A percentile compares a stretch with the other conserved stretches of the same genome.
Conservation (phyloP, 495 filamentous ascomycete species). For the Aspergillus ostianus region DNA sequence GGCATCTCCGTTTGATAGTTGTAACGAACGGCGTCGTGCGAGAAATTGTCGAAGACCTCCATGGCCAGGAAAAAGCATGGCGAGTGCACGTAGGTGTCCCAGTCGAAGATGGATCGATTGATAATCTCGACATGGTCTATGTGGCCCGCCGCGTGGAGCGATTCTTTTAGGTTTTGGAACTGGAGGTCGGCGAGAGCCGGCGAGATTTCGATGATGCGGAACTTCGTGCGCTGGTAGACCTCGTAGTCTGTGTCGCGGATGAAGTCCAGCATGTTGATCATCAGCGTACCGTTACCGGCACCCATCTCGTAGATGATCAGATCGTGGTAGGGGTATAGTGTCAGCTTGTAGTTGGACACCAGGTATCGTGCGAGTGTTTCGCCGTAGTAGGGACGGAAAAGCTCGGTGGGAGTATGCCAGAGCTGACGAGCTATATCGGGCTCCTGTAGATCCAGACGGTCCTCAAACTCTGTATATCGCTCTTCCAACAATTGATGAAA, state of each 20-base stretch:
- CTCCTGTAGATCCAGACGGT: constrained; percentile 68
- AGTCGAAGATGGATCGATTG: constrained; percentile 92
- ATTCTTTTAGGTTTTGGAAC: constrained; percentile 61
- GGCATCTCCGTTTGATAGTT: constrained; percentile 70
- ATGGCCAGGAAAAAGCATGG: constrained; percentile 98
- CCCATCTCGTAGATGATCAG: constrained; percentile 99
- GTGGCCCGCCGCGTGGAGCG: constrained; percentile 69
- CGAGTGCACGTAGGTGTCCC: constrained; percentile 77
- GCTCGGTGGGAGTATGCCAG: constrained; percentile 97
- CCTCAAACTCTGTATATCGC: constrained; percentile 86
- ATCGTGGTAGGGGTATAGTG: constrained; percentile 92
- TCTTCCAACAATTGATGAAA: constrained; percentile 74
- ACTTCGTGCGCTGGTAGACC: constrained; percentile 92
- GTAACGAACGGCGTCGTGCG: constrained; percentile 91
- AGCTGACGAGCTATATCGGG: constrained; percentile 80
- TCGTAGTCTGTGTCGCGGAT: constrained; percentile 85
- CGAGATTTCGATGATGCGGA: constrained; percentile 94
- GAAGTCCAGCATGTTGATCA: constrained; percentile 97
- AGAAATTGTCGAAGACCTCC: constrained; percentile 98
- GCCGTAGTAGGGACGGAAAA: constrained; percentile 95
- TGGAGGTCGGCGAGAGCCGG: constrained; percentile 75
- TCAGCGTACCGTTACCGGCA: constrained; percentile 94
- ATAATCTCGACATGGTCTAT: constrained; percentile 85
- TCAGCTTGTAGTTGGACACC: constrained; percentile 91
- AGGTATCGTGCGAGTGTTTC: constrained; percentile 94